Conservation (phyloP, 768 basidiomycete species). For the Tylopilus plumbeoviolaceoides region DNA sequence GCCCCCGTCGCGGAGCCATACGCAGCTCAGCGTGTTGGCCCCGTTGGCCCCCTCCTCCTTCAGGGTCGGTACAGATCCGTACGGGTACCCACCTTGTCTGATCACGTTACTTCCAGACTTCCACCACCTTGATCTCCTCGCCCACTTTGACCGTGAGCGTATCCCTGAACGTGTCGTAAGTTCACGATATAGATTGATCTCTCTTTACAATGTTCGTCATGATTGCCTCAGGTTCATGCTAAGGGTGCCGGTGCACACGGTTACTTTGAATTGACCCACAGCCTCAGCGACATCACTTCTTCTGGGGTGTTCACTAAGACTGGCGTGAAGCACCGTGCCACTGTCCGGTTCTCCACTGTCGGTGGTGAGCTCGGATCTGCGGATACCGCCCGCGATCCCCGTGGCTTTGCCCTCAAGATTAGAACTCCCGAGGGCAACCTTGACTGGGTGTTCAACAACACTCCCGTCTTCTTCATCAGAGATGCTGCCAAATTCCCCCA, state of each 20-base stretch:
- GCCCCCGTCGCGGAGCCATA: conserved; percentile 68
- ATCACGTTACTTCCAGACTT: conserved; percentile 52
- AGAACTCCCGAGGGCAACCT: conserved; percentile 89
- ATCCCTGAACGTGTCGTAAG: conserved; percentile 91
- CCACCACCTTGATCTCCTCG: conserved; percentile 84
- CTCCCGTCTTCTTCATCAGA: conserved; percentile 87
- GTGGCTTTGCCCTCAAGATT: conserved; percentile 89
- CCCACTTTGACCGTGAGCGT: conserved; percentile 92
- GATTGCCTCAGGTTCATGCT: conserved; percentile 66
- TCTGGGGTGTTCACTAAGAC: conserved; percentile 61
- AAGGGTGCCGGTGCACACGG: conserved; percentile 94
- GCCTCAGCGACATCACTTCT: conserved; percentile 77
- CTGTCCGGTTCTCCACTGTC: conserved; percentile 92
- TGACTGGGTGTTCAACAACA: conserved; percentile 93
- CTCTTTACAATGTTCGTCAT: conserved; percentile 22
- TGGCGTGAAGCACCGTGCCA: conserved; percentile 66
- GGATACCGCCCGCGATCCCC: conserved; percentile 89
- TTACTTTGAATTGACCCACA: conserved; percentile 85
- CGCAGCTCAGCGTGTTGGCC: conserved; percentile 70
- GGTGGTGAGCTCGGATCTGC: conserved; percentile 85
- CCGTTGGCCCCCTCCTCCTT: conserved; percentile 77
- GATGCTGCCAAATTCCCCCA: conserved; percentile 89
- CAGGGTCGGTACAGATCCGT: conserved; percentile 54
- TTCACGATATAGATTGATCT: conserved; percentile 5
- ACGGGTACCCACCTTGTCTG: conserved; percentile 7